Evolutionary conservation across 805 yeast species (phyloP).

Genomic region (Schwanniomyces yamadae): DNA sequence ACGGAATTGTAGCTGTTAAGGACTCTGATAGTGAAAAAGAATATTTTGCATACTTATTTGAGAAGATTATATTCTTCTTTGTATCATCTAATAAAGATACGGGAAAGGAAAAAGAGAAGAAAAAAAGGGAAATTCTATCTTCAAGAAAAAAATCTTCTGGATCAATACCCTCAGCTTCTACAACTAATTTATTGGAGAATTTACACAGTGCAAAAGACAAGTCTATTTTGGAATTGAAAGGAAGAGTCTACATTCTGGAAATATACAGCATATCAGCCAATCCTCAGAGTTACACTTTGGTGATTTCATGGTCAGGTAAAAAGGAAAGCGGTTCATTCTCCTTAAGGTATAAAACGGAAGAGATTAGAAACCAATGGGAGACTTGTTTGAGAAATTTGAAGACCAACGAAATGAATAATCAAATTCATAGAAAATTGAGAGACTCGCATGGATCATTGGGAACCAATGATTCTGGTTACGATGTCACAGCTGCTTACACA

Average conservation of each 20-base stretch:
- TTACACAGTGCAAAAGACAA: slow-evolving; percentile 29
- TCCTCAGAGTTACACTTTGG: slow-evolving; percentile 52
- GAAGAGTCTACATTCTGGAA: slow-evolving; percentile 77
- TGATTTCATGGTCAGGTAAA: slow-evolving; percentile 80
- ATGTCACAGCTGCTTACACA: slow-evolving; percentile 16
- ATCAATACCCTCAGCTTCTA: slow-evolving; percentile 39
- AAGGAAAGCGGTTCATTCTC: slow-evolving; percentile 85
- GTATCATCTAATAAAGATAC: slow-evolving; percentile 23
- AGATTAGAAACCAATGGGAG: slow-evolving; percentile 81
- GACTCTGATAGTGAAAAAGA: slow-evolving; percentile 78
- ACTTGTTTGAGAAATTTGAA: slow-evolving; percentile 54
- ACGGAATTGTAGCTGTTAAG: slow-evolving; percentile 66
- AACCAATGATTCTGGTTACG: slow-evolving; percentile 26
- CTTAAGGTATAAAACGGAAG: slow-evolving; percentile 80
- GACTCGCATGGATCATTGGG: slow-evolving; percentile 31
- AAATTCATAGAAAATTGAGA: slow-evolving; percentile 34
- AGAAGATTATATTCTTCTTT: slow-evolving; percentile 54
- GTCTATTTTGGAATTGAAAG: slow-evolving; percentile 58
- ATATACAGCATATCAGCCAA: slow-evolving; percentile 42
- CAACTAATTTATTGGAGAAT: slow-evolving; percentile 36
- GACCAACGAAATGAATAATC: slow-evolving; percentile 39
- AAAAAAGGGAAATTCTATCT: slow-evolving; percentile 39
- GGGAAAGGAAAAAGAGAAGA: slow-evolving; percentile 27
- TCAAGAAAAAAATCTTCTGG: slow-evolving; percentile 51
- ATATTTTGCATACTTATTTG: slow-evolving; percentile 86